Conservation (phyloP, 768 basidiomycete species). For the Mycena chlorophos region DNA sequence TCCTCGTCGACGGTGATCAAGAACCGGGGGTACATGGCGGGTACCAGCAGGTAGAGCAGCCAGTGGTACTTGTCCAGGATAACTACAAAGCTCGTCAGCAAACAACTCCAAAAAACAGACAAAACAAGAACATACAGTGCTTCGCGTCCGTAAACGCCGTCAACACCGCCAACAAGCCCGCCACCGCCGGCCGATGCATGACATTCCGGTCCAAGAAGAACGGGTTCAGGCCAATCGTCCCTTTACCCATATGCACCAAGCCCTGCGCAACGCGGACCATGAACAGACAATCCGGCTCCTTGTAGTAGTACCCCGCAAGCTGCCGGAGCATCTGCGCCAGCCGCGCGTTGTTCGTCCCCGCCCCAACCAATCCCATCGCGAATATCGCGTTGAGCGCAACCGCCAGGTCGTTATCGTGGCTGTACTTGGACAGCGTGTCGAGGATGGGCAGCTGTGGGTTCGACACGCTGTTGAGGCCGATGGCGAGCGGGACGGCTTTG, state of each 20-base stretch:
- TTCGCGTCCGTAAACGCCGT: constrained; percentile 94
- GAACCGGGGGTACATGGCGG: constrained; percentile 98
- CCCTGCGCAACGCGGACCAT: constrained; percentile 96
- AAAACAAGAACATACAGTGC: constrained; percentile 64
- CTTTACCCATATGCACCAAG: constrained; percentile 99
- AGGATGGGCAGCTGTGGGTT: constrained; percentile 94
- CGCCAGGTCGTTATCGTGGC: constrained; percentile 96
- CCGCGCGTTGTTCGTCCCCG: constrained; percentile 98
- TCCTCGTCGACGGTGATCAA: constrained; percentile 95
- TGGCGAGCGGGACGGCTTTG: constrained; percentile 89
- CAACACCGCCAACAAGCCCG: constrained; percentile 84
- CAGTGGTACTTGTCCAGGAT: constrained; percentile 95
- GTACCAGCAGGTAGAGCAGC: constrained; percentile 96
- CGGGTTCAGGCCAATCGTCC: constrained; percentile 88
- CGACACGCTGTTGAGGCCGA: constrained; percentile 92
- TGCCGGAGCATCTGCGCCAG: constrained; percentile 97
- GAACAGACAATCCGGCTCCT: constrained; percentile 95
- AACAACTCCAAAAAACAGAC: not conserved
- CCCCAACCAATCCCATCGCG: constrained; percentile 97
- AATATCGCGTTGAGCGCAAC: constrained; percentile 98
- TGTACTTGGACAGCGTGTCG: constrained; percentile 97
- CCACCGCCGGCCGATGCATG: constrained; percentile 86
- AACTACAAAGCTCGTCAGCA: constrained; percentile 49
- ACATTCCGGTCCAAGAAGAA: constrained; percentile 93
- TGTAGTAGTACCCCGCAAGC: constrained; percentile 96